Conservation (phyloP, 176 grass and related monocot species). For the Bolboschoenus planiculmis region DNA sequence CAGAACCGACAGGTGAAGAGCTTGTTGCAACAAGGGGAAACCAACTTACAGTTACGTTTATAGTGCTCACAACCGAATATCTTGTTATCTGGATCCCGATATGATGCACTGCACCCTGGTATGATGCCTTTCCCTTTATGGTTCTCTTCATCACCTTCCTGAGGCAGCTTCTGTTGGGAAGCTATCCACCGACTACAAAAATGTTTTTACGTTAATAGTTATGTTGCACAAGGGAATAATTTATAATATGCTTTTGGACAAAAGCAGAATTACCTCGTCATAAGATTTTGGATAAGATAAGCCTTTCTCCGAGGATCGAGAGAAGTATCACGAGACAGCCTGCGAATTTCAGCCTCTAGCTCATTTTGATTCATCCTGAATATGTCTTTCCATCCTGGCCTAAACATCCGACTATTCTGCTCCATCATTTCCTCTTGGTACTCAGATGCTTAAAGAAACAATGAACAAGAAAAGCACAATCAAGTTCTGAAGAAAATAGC, state of each 20-base stretch:
- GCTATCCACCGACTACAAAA: slow-evolving; percentile 79
- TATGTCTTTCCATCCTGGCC: slow-evolving; percentile 94
- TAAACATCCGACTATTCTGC: slow-evolving; percentile 64
- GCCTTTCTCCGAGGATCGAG: slow-evolving; percentile 85
- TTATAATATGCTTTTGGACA: background rate
- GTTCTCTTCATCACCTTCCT: slow-evolving; percentile 29
- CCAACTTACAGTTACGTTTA: slow-evolving; percentile 87
- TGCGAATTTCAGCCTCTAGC: slow-evolving; percentile 76
- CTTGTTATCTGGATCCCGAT: slow-evolving; percentile 49
- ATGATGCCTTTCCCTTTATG: slow-evolving; percentile 11
- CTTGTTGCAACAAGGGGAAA: slow-evolving; percentile 81
- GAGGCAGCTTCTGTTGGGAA: slow-evolving; percentile 64
- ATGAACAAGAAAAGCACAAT: background rate
- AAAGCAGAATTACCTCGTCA: slow-evolving; percentile 57
- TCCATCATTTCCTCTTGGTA: slow-evolving; percentile 48
- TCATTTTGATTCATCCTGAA: slow-evolving; percentile 91
- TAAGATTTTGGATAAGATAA: slow-evolving; percentile 94
- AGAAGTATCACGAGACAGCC: slow-evolving; percentile 75
- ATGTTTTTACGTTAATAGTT: background rate
- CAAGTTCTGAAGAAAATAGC: background rate
- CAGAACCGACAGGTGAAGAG: slow-evolving; percentile 91
- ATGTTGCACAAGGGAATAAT: background rate
- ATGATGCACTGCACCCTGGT: slow-evolving; percentile 49
- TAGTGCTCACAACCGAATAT: slow-evolving; percentile 92
- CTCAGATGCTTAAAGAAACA: slow-evolving; percentile 30